Evolutionary conservation across 73 alveolate genomes (phyloP).

Genomic region (Uronychia binucleata): DNA sequence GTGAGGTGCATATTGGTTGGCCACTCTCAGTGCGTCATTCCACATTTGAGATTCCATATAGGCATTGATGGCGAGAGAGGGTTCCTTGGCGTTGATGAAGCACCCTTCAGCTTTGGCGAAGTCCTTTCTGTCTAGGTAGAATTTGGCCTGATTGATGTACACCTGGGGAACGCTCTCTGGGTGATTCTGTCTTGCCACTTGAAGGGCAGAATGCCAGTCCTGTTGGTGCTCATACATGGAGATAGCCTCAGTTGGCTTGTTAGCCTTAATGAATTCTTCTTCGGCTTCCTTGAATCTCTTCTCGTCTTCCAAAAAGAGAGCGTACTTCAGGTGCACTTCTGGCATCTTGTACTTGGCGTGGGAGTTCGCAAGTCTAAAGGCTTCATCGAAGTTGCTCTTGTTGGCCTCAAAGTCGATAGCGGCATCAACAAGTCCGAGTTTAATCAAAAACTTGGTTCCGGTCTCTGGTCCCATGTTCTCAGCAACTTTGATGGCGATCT

Average conservation of each 20-base stretch:
- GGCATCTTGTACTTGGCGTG: conserved; percentile 96
- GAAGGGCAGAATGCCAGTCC: conserved; percentile 98
- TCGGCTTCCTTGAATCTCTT: conserved; percentile 99
- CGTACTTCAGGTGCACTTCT: conserved; percentile 97
- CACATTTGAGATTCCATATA: conserved; percentile 87
- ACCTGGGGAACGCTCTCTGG: conserved; percentile 89
- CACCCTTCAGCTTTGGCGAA: conserved; percentile 96
- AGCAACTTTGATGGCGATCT: conserved; percentile 97
- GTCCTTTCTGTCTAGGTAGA: conserved; percentile 93
- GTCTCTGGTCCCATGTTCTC: conserved; percentile 95
- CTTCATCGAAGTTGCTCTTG: conserved; percentile 94
- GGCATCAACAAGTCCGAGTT: conserved; percentile 97
- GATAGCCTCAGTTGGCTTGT: conserved; percentile 99
- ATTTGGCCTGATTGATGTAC: conserved; percentile 92
- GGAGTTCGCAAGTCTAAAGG: conserved; percentile 94
- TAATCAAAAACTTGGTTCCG: conserved; percentile 91
- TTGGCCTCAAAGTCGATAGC: conserved; percentile 97
- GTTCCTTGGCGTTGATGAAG: conserved; percentile 95
- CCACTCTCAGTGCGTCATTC: conserved; percentile 95
- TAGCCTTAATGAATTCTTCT: conserved; percentile 98
- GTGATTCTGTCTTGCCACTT: conserved; percentile 96
- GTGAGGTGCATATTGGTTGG: conserved; percentile 98
- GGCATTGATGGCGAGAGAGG: conserved; percentile 93
- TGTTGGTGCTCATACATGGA: conserved; percentile 98
- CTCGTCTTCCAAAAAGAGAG: conserved; percentile 97